Conservation (phyloP, 148 eudicot species). For the Rhododendron ovatum region DNA sequence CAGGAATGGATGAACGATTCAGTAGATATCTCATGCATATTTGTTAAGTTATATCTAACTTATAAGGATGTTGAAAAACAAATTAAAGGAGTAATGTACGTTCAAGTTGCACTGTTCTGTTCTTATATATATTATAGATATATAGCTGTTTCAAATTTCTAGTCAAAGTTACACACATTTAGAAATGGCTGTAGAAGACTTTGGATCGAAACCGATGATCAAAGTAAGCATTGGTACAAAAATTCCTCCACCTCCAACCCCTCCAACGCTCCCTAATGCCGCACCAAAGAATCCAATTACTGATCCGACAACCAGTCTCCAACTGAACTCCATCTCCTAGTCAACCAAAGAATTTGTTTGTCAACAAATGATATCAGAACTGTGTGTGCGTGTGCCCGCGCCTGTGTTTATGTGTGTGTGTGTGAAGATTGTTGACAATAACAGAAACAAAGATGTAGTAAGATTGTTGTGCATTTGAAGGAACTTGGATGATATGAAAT, state of each 20-base stretch:
- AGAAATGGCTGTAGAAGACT: conserved; percentile 66
- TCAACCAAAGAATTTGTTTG: not conserved
- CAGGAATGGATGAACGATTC: not conserved
- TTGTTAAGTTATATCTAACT: too few species aligned
- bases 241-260: conserved; percentile 63
- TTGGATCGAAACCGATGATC: conserved; percentile 59
- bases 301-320: conserved; percentile 47
- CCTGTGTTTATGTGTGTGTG: too few species aligned
- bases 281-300: conserved; percentile 60
- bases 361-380: not conserved
- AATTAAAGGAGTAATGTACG: too few species aligned
- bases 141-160: not conserved
- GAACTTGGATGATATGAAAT: too few species aligned
- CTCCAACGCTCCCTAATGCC: conserved; percentile 59
- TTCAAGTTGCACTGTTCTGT: not conserved
- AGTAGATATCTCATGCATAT: too few species aligned
- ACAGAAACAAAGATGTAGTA: not conserved
- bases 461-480: too few species aligned
- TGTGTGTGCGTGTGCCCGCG: not conserved
- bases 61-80: too few species aligned
- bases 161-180: conserved; percentile 31
- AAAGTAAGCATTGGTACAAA: conserved; percentile 62
- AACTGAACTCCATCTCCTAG: conserved; percentile 53
- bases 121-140: not conserved
- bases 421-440: not conserved